Conservation (phyloP, 2,329 filamentous ascomycete genomes). For the Fusarium sp. region DNA sequence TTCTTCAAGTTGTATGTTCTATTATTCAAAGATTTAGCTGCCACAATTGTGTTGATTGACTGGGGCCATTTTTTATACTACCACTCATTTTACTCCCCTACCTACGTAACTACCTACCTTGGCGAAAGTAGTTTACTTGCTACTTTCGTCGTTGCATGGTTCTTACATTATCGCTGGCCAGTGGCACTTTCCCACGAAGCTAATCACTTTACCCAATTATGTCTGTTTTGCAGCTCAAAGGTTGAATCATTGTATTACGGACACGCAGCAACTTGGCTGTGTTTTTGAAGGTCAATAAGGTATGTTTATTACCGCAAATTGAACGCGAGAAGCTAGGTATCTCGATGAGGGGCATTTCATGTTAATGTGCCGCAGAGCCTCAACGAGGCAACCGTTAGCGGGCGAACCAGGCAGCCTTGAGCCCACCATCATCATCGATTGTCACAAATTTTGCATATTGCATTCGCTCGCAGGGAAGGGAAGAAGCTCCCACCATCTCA, state of each 20-base stretch:
- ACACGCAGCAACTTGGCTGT: neutral
- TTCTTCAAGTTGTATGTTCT: neutral
- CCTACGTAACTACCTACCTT: neutral
- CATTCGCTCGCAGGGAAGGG: neutral
- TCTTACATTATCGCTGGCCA: neutral
- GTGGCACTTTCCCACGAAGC: conserved; percentile 4
- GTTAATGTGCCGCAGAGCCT: conserved; percentile 15
- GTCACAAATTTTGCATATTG: neutral
- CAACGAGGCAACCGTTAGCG: neutral
- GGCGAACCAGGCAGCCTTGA: conserved; percentile 15
- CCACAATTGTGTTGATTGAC: neutral
- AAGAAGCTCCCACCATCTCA: neutral
- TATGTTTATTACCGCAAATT: neutral
- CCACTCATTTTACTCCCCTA: neutral
- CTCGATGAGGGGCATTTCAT: neutral
- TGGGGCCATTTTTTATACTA: neutral
- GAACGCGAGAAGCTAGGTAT: neutral
- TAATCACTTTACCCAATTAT: conserved; percentile 2
- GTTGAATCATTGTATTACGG: neutral
- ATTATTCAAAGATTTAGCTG: neutral
- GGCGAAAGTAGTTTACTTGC: neutral
- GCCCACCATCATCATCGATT: neutral
- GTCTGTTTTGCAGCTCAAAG: neutral
- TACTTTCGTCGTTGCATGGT: conserved; percentile 2
- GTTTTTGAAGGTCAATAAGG: neutral